Conservation (phyloP, 768 basidiomycete genomes). For the Leucosporidium scottii region DNA sequence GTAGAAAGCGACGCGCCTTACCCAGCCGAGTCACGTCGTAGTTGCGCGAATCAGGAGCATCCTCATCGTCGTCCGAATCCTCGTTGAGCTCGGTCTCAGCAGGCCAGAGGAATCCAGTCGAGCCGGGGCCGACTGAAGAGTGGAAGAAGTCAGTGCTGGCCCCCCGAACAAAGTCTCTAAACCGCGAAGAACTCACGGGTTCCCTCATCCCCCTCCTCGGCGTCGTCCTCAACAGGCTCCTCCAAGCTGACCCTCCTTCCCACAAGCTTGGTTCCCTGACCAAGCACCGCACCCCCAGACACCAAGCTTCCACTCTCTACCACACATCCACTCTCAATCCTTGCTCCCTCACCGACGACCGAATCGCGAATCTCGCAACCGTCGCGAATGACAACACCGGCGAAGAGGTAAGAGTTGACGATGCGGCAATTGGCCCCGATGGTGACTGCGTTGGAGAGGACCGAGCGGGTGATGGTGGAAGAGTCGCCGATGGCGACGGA, state of each 20-base stretch:
- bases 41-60: conserved; percentile 32
- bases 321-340: conserved; percentile 61
- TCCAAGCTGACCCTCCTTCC: conserved; percentile 37
- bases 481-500: conserved; percentile 66
- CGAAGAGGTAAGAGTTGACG: conserved; percentile 65
- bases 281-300: conserved; percentile 71
- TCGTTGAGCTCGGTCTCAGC: conserved; percentile 41
- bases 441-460: conserved; percentile 41
- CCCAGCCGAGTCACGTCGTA: conserved; percentile 25
- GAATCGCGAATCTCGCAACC: conserved; percentile 65
- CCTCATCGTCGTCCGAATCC: conserved; percentile 50
- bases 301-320: conserved; percentile 74
- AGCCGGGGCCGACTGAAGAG: conserved; percentile 54
- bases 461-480: conserved; percentile 52
- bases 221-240: conserved; percentile 14
- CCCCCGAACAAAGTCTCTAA: too few relatives aligned
- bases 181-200: conserved; percentile 35
- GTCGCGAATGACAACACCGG: conserved; percentile 57
- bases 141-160: conserved; percentile 36
- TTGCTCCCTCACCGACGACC: conserved; percentile 66
- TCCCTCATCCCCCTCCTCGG: conserved; percentile 44
- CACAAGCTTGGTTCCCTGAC: conserved; percentile 58
- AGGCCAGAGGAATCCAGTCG: conserved; percentile 79
- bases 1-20: not conserved
- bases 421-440: conserved; percentile 42